phyloP scores from a whole-genome alignment of 129 eudicot genomes.

The Oenanthe sinensis region DNA sequence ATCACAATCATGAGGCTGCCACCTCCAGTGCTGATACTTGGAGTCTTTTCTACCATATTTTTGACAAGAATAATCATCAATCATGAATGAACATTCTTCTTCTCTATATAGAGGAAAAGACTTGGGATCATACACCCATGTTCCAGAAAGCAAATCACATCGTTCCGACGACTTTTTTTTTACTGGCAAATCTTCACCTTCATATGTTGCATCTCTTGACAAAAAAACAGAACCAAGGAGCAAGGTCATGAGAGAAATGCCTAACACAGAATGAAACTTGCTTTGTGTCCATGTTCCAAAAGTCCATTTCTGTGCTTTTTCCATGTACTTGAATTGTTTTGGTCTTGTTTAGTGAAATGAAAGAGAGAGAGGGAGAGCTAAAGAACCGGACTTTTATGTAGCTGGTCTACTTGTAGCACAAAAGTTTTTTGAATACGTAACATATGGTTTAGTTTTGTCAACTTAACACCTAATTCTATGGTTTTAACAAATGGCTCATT shows the following conservation, averaged over 20 bases:
- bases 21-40: slow-evolving; percentile 14
- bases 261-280: slow-evolving; percentile 6
- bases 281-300: slow-evolving; percentile 2
- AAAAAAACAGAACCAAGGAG: slow-evolving; percentile 3
- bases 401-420: neutral
- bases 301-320: neutral
- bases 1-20: slow-evolving; percentile 15
- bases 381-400: neutral
- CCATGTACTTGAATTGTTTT: neutral
- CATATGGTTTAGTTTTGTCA: neutral
- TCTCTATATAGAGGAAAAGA: slow-evolving; percentile 3
- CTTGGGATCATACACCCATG: slow-evolving; percentile 10
- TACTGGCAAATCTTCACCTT: neutral
- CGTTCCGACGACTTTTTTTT: neutral
- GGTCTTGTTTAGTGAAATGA: neutral
- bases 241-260: slow-evolving; percentile 10
- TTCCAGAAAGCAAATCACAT: slow-evolving; percentile 8
- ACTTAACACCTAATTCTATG: neutral
- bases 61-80: slow-evolving; percentile 11
- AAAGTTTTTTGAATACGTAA: neutral
- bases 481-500: neutral
- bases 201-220: neutral
- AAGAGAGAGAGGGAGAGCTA: neutral
- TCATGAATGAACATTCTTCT: slow-evolving; percentile 9
- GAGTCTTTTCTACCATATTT: slow-evolving; percentile 7